phyloP scores from a whole-genome alignment of 176 grass and related monocot genomes.

The Musa itinerans region DNA sequence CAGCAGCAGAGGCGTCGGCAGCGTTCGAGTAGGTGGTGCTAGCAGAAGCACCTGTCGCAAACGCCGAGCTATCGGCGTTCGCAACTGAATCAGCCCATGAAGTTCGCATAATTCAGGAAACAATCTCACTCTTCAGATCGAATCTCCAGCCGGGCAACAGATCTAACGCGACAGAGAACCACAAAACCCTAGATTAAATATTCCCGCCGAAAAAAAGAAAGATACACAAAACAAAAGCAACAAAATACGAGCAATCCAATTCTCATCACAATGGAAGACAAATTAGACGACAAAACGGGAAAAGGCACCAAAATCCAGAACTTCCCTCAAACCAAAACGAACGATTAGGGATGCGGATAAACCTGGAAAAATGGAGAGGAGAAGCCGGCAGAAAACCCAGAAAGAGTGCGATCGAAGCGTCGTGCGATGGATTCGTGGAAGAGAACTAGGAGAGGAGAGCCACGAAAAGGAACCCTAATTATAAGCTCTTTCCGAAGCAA shows the following conservation, averaged over 20 bases:
- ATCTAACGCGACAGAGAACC: background rate
- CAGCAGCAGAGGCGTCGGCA: conserved; percentile 10
- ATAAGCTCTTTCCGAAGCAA: background rate
- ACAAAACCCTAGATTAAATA: background rate
- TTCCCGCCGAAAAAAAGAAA: background rate
- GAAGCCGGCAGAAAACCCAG: background rate
- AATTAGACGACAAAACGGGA: background rate
- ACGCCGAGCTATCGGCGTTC: conserved; percentile 92
- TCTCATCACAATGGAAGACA: background rate
- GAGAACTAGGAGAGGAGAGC: background rate
- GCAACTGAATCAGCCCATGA: conserved; percentile 99
- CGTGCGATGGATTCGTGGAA: background rate
- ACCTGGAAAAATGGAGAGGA: background rate
- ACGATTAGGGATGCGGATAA: background rate
- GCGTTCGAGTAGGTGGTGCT: background rate
- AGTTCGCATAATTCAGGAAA: conserved; percentile 81
- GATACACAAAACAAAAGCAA: background rate
- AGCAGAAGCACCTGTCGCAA: conserved; percentile 33
- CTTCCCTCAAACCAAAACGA: background rate
- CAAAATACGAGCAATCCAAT: background rate
- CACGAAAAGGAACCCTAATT: conserved; percentile 6
- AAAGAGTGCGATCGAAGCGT: background rate
- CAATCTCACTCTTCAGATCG: conserved; percentile 21
- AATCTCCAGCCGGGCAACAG: conserved; percentile 15
- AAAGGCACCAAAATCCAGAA: background rate